Conservation (phyloP, 495 filamentous ascomycete genomes). For the Talaromyces borbonicus region DNA sequence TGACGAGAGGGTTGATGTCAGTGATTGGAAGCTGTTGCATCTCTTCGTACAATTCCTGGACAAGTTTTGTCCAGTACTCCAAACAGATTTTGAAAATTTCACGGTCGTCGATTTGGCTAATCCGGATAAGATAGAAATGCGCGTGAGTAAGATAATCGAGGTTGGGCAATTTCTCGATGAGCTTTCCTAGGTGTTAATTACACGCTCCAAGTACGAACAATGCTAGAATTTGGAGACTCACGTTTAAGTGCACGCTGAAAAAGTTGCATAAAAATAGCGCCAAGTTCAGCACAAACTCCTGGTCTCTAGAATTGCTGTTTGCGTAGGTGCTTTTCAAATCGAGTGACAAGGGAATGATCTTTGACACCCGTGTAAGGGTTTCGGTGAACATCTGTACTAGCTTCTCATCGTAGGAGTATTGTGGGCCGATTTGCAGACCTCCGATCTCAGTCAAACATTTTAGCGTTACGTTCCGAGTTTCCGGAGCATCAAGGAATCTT, state of each 20-base stretch:
- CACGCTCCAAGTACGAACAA: no score
- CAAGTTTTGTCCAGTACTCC: conserved; percentile 97
- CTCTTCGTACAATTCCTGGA: conserved; percentile 97
- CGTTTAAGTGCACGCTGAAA: conserved; percentile 81
- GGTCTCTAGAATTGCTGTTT: conserved; percentile 82
- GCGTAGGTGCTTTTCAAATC: conserved; percentile 85
- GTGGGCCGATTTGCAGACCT: conserved; percentile 68
- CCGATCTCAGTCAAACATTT: conserved; percentile 98
- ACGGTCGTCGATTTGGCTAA: conserved; percentile 95
- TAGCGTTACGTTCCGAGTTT: conserved; percentile 92
- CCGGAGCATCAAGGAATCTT: conserved; percentile 79
- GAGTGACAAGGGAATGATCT: conserved; percentile 79
- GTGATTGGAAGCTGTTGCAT: conserved; percentile 91
- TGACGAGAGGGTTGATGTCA: conserved; percentile 80
- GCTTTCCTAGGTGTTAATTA: conserved; percentile 46
- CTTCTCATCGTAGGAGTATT: conserved; percentile 83
- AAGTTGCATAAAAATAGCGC: conserved; percentile 95
- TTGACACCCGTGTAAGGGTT: conserved; percentile 76
- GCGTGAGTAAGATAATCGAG: conserved; percentile 88
- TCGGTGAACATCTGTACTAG: conserved; percentile 96
- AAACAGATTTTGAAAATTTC: conserved; percentile 99
- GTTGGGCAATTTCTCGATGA: conserved; percentile 92
- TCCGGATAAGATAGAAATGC: conserved; percentile 95
- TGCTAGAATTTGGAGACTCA: no score
- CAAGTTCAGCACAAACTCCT: conserved; percentile 95